Percentiles rank a stretch among this genome's conserved stretches.
phyloP scores from a whole-genome alignment of 148 eudicot species.

The Camellia sinensis region DNA sequence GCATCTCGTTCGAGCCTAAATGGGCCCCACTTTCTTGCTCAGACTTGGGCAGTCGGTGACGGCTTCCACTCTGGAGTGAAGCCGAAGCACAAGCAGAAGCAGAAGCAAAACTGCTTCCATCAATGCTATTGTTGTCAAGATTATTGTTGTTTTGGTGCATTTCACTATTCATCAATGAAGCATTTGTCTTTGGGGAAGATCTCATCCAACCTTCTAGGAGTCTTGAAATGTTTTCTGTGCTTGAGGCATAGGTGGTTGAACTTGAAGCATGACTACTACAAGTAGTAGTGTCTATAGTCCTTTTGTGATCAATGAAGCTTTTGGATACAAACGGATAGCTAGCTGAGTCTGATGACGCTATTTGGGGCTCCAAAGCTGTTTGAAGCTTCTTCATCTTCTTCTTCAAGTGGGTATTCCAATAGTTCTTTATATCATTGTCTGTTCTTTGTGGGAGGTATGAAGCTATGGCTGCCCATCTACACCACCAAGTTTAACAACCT shows the following conservation, averaged over 20 bases:
- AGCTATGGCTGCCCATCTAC: conserved; percentile 97
- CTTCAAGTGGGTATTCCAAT: conserved; percentile 93
- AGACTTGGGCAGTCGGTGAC: conserved; percentile 9
- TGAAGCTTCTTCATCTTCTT: conserved; percentile 73
- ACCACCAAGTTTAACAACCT: neutral
- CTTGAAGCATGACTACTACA: neutral
- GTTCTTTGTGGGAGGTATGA: conserved; percentile 93
- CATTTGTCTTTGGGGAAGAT: conserved; percentile 36
- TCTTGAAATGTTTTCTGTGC: conserved; percentile 90
- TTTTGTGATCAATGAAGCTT: conserved; percentile 17
- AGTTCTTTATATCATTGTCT: conserved; percentile 87
- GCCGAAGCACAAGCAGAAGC: neutral
- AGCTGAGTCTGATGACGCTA: conserved; percentile 24
- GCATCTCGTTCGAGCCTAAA: conserved; percentile 28
- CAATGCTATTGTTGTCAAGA: neutral
- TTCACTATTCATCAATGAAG: neutral
- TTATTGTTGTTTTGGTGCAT: neutral
- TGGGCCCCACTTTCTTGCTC: conserved; percentile 17
- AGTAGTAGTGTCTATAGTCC: neutral
- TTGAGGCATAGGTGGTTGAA: conserved; percentile 64
- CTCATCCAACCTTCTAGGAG: conserved; percentile 92
- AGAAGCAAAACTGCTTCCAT: neutral
- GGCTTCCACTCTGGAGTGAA: neutral
- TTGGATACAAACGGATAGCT: conserved; percentile 23
- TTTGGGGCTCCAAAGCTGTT: conserved; percentile 34